These are phyloP conservation scores for Pestalotiopsis sp. DNA, from an alignment of 2,329 filamentous ascomycete genomes.

Conservation along the genomic window DNA sequence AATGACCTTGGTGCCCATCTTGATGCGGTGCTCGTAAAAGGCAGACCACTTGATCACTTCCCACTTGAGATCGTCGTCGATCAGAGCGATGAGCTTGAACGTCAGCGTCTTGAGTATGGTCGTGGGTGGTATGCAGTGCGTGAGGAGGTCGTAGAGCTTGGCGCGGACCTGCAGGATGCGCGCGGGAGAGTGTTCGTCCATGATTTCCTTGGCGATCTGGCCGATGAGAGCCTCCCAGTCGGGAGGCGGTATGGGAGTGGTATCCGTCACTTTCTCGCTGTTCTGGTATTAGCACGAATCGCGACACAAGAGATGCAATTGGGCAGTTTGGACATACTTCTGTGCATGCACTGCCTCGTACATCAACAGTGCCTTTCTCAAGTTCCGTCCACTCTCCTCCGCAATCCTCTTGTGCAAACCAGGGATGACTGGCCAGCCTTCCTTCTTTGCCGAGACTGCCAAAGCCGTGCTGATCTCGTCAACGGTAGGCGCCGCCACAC, in stretches of 20 bases:
- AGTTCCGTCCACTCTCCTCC: conserved; percentile 85
- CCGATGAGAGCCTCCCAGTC: conserved; percentile 95
- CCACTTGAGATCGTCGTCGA: conserved; percentile 87
- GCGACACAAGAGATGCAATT: background rate
- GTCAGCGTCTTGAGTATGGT: conserved; percentile 93
- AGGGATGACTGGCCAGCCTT: conserved; percentile 78
- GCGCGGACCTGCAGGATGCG: conserved; percentile 85
- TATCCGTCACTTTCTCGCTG: conserved; percentile 88
- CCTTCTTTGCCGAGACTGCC: conserved; percentile 70
- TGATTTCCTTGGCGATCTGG: conserved; percentile 89
- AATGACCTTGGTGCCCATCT: conserved; percentile 91
- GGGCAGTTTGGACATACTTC: conserved; percentile 66
- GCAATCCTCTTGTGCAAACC: conserved; percentile 85
- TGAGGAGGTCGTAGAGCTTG: conserved; percentile 95
- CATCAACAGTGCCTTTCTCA: conserved; percentile 91
- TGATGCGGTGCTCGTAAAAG: conserved; percentile 95
- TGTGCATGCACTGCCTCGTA: conserved; percentile 96
- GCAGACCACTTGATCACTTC: conserved; percentile 96
- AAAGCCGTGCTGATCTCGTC: conserved; percentile 82
- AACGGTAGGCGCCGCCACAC: conserved; percentile 87
- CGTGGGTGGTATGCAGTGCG: conserved; percentile 94
- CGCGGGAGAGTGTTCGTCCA: conserved; percentile 89
- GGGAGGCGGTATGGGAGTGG: conserved; percentile 87
- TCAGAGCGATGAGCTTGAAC: conserved; percentile 85
- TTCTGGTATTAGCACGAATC: background rate